These are phyloP conservation scores for Knufia fluminis DNA, from an alignment of 2,329 filamentous ascomycete species.

Conservation along the genomic window DNA sequence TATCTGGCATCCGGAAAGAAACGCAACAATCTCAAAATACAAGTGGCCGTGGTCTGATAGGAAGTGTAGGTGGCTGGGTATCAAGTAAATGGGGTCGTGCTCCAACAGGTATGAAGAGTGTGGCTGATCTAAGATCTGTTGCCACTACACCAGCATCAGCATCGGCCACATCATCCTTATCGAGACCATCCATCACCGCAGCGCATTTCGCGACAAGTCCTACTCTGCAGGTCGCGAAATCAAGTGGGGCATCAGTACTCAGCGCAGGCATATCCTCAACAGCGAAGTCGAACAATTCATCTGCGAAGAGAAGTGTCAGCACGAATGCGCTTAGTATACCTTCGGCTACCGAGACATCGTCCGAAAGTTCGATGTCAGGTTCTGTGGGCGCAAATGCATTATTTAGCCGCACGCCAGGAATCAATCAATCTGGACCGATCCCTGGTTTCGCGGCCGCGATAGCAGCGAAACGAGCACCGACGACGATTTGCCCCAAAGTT, in stretches of 20 bases:
- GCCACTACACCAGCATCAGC: constrained; percentile 8
- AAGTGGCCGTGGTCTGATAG: constrained; percentile 31
- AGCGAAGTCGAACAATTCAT: constrained; percentile 11
- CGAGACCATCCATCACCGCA: neutral
- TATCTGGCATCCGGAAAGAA: constrained; percentile 20
- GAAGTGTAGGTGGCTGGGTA: constrained; percentile 57
- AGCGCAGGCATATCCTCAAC: constrained; percentile 13
- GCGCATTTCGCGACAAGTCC: neutral
- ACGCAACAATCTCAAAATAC: constrained; percentile 22
- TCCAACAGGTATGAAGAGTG: constrained; percentile 32
- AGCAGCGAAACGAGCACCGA: constrained; percentile 38
- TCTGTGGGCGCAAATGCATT: neutral
- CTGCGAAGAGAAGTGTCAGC: constrained; percentile 2
- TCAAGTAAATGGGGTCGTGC: constrained; percentile 53
- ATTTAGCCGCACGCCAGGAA: constrained; percentile 51
- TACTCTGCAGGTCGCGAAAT: neutral
- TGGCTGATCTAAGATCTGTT: constrained; percentile 12
- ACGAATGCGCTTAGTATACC: neutral
- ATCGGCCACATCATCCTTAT: neutral
- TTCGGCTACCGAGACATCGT: neutral
- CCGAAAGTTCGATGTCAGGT: neutral
- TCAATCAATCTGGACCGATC: constrained; percentile 69
- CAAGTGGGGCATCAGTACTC: neutral
- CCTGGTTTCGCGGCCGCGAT: constrained; percentile 56
- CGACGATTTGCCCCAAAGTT: constrained; percentile 49